Evolutionary conservation across 2,329 filamentous ascomycete species (phyloP), one percentile per base, ranked within the genome.

Genomic region (Geosmithia morbida): DNA sequence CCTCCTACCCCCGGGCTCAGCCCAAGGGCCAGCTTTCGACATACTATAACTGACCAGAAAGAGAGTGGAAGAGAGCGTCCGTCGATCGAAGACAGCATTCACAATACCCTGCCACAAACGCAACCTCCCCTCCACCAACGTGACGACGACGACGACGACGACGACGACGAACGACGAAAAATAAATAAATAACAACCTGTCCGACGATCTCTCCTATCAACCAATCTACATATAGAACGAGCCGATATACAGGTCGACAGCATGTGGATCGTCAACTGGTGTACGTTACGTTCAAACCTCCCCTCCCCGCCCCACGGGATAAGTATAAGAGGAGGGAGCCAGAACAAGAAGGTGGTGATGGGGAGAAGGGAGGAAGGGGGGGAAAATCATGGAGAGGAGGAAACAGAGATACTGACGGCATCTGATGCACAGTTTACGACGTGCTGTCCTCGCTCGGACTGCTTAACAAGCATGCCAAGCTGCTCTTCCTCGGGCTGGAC

Each of bases 201-300:
- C n/a, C n/a, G n/a, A n/a, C n/a, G n/a, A n/a, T n/a, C n/a, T n/a
- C n/a, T n/a, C n/a, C n/a, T n/a, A n/a, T n/a, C n/a, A n/a, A 26
- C 22, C 4, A 26, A 26, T 5, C 22, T 4, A 26, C 8, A 26
- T 26, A 26, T 8, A 26, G 4, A 26, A 26, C 22, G 22, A 37
- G 3, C 11, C 33, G 33, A 56, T 68, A 74, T 5, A 26, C 22
- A 8, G 13, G 3, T 16, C 33, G 33, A 56, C 68, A 74, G 61
- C 54, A 94, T 95, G 88, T 94, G 87, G 87, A 85, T 95, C 66
- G 70, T 94, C 64, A 88, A 90, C 78, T 95, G 88, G 87, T 94
- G 87, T 94, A 87, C 63, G 80, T 73, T 55, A n/a, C n/a, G n/a
- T n/a, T n/a, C n/a, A n/a, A n/a, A n/a, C n/a, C n/a, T 52, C 47